phyloP scores from a whole-genome alignment of 2,329 filamentous ascomycete species.

The Sporothrix luriei region DNA sequence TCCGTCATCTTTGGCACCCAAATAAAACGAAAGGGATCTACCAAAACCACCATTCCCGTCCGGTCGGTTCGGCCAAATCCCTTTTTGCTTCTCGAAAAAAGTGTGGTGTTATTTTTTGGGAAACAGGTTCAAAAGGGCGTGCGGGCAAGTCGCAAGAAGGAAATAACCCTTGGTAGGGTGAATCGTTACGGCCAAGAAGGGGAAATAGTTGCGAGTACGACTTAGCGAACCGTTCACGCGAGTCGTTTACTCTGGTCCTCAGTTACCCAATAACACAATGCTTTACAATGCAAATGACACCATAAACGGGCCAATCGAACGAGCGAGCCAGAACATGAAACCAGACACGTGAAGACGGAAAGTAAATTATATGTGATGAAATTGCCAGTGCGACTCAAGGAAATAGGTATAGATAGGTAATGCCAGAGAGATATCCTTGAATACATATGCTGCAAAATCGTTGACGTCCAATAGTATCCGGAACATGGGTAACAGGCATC shows the following conservation, averaged over 20 bases:
- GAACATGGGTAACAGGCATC: not conserved
- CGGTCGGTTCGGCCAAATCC: slow-evolving; percentile 18
- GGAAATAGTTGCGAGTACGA: not conserved
- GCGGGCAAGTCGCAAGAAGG: not conserved
- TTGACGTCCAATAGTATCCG: not conserved
- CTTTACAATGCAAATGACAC: not conserved
- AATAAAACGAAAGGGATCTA: not conserved
- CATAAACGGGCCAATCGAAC: not conserved
- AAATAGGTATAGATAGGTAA: not conserved
- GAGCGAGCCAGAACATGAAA: not conserved
- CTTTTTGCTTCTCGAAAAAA: no score
- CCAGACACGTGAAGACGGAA: not conserved
- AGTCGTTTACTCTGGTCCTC: not conserved
- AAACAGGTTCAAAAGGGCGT: no score
- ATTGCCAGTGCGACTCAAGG: not conserved
- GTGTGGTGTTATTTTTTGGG: no score
- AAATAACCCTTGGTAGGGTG: not conserved
- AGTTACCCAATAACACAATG: no score
- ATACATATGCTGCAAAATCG: slow-evolving; percentile 21
- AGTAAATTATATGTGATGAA: slow-evolving; percentile 5
- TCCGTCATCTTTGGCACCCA: not conserved
- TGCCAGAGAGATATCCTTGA: not conserved
- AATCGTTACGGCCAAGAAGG: not conserved
- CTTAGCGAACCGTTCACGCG: not conserved
- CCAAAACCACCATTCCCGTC: not conserved